phyloP scores from a whole-genome alignment of 345 rosid species.

The Populus davidiana region DNA sequence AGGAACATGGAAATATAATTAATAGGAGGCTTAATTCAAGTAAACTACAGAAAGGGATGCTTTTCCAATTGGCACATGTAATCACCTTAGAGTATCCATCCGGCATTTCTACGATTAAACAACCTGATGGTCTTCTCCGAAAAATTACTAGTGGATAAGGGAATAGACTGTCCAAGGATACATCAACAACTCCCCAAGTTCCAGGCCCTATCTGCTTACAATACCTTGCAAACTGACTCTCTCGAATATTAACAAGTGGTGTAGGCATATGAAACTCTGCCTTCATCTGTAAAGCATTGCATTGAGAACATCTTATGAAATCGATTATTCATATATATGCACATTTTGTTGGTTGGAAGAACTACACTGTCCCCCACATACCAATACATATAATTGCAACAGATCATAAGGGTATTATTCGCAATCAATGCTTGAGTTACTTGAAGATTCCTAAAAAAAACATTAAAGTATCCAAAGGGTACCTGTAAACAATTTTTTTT shows the following conservation, averaged over 20 bases:
- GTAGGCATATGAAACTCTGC: constrained; percentile 48
- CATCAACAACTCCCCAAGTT: constrained; percentile 56
- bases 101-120: constrained; percentile 36
- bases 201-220: constrained; percentile 22
- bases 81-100: constrained; percentile 36
- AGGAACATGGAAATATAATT: background rate
- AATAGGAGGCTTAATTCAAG: background rate
- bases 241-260: constrained; percentile 38
- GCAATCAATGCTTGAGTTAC: background rate
- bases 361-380: background rate
- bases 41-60: background rate
- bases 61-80: background rate
- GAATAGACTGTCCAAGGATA: constrained; percentile 43
- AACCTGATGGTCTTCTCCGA: constrained; percentile 50
- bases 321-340: background rate
- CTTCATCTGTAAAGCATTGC: constrained; percentile 27
- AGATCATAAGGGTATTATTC: too few relatives aligned
- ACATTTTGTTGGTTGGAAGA: background rate
- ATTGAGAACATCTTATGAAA: background rate
- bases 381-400: background rate
- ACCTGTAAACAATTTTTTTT: background rate
- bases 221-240: constrained; percentile 43
- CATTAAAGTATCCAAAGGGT: background rate
- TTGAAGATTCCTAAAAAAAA: background rate
- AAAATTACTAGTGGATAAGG: constrained; percentile 22